These are phyloP conservation scores for Pseudisothecium myosuroides DNA, from an alignment of 225 moss, liverwort and hornwort genomes.

Conservation along the genomic window DNA sequence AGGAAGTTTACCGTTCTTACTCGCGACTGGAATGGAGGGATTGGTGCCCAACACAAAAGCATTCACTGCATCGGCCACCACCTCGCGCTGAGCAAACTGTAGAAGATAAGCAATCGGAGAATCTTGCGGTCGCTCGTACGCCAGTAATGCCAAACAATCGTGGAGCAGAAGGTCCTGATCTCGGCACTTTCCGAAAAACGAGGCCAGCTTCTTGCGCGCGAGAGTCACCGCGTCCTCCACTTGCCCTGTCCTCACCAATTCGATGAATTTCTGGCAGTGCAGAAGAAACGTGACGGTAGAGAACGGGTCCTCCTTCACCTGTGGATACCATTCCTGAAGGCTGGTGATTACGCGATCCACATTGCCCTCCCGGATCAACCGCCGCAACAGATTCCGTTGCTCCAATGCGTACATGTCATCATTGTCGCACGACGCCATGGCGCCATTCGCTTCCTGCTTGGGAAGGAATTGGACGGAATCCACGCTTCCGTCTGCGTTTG, in stretches of 20 bases:
- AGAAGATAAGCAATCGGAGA: constrained; percentile 83
- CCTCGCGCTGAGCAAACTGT: constrained; percentile 76
- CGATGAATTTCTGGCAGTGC: constrained; percentile 89
- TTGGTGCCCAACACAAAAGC: constrained; percentile 81
- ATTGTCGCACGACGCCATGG: constrained; percentile 26
- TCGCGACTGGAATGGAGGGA: constrained; percentile 47
- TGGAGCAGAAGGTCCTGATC: constrained; percentile 77
- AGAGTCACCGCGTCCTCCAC: constrained; percentile 73
- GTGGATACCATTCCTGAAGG: constrained; percentile 85
- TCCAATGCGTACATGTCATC: constrained; percentile 74
- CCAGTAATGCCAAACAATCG: constrained; percentile 80
- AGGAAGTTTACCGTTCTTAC: constrained; percentile 44
- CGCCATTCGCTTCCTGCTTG: constrained; percentile 39
- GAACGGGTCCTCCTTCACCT: constrained; percentile 52
- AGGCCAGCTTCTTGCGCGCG: constrained; percentile 67
- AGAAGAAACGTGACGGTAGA: constrained; percentile 65
- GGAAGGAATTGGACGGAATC: constrained; percentile 40
- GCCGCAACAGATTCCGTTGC: constrained; percentile 69
- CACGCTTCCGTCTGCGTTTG: constrained; percentile 33
- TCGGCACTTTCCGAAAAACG: constrained; percentile 57
- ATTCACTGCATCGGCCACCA: constrained; percentile 91
- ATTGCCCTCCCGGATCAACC: constrained; percentile 67
- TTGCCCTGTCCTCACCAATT: constrained; percentile 70
- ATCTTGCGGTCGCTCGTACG: constrained; percentile 84
- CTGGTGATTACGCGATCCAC: constrained; percentile 71